Conservation (phyloP, 306 rosid genomes). For the Vigna nakashimae region DNA sequence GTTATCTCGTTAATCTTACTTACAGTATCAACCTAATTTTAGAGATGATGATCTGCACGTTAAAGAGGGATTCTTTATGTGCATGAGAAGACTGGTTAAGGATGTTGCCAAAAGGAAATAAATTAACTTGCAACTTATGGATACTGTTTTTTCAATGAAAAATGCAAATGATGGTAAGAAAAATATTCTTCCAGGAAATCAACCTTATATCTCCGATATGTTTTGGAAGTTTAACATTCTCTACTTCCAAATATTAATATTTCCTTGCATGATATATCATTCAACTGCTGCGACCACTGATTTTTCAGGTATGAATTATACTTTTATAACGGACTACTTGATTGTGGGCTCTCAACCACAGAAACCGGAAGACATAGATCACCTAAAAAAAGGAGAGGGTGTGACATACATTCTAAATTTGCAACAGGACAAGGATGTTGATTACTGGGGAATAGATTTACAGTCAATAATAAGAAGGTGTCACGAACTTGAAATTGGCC, state of each 20-base stretch:
- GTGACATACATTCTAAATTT: slow-evolving; percentile 90
- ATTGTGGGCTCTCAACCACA: slow-evolving; percentile 98
- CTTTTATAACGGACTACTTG: slow-evolving; percentile 72
- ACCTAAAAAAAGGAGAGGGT: slow-evolving; percentile 73
- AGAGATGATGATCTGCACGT: too few relatives aligned
- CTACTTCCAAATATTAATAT: background rate
- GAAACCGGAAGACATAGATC: slow-evolving; percentile 82
- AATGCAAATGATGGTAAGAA: too few relatives aligned
- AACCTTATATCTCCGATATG: too few relatives aligned
- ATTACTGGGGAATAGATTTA: slow-evolving; percentile 86
- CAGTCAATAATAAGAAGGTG: slow-evolving; percentile 62
- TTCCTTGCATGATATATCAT: slow-evolving; percentile 16
- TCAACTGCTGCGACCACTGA: slow-evolving; percentile 41
- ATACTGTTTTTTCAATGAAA: too few relatives aligned
- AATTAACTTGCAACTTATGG: too few relatives aligned
- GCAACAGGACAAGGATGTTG: slow-evolving; percentile 92
- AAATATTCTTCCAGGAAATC: too few relatives aligned
- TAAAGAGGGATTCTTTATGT: too few relatives aligned
- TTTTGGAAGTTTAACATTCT: too few relatives aligned
- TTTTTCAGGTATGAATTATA: slow-evolving; percentile 91
- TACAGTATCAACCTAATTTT: too few relatives aligned
- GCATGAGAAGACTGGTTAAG: too few relatives aligned
- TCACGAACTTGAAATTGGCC: slow-evolving; percentile 66
- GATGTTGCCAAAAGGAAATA: too few relatives aligned
- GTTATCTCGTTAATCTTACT: too few relatives aligned